A percentile compares a stretch with the other conserved stretches of the same genome.
Evolutionary conservation across 2,329 filamentous ascomycete genomes (phyloP).

Genomic region (Sordariomycetes sp.): DNA sequence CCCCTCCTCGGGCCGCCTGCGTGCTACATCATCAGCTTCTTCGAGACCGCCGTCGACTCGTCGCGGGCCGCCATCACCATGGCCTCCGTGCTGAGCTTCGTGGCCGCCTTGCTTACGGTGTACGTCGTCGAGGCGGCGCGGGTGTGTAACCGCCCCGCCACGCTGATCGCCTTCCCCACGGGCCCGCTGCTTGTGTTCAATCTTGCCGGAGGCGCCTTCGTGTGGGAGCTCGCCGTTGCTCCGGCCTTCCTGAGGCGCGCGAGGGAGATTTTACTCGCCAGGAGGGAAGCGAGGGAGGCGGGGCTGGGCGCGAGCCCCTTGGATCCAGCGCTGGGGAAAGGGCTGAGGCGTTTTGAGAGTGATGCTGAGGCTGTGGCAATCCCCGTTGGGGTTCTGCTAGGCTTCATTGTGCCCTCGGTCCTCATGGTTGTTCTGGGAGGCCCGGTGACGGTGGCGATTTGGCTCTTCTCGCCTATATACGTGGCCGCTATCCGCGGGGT

Average conservation of each 20-base stretch:
- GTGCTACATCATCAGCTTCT: conserved; percentile 41
- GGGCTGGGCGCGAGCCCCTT: conserved; percentile 11
- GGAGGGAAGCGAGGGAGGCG: conserved; percentile 10
- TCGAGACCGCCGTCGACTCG: conserved; percentile 30
- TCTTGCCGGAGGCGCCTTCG: conserved; percentile 35
- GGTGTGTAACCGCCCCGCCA: conserved; percentile 23
- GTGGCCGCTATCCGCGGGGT: conserved; percentile 30
- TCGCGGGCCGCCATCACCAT: conserved; percentile 27
- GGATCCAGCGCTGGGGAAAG: conserved; percentile 17
- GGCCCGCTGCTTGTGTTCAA: conserved; percentile 36
- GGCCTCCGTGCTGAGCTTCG: conserved; percentile 28
- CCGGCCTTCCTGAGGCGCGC: conserved; percentile 36
- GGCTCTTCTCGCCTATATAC: conserved; percentile 42
- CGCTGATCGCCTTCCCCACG: conserved; percentile 25
- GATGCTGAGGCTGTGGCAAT: conserved; percentile 47
- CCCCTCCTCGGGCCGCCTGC: conserved; percentile 32
- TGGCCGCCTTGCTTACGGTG: conserved; percentile 36
- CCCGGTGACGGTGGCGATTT: conserved; percentile 26
- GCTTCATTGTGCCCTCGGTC: conserved; percentile 33
- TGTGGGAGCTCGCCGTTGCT: conserved; percentile 40
- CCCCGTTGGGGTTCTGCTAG: conserved; percentile 33
- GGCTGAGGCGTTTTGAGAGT: conserved; percentile 24
- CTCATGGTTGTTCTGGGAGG: conserved; percentile 32
- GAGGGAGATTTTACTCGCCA: conserved; percentile 20
- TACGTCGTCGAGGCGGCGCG: conserved; percentile 38